Evolutionary conservation across 2,329 filamentous ascomycete genomes (phyloP).

Genomic region (Trichoderma koningiopsis): DNA sequence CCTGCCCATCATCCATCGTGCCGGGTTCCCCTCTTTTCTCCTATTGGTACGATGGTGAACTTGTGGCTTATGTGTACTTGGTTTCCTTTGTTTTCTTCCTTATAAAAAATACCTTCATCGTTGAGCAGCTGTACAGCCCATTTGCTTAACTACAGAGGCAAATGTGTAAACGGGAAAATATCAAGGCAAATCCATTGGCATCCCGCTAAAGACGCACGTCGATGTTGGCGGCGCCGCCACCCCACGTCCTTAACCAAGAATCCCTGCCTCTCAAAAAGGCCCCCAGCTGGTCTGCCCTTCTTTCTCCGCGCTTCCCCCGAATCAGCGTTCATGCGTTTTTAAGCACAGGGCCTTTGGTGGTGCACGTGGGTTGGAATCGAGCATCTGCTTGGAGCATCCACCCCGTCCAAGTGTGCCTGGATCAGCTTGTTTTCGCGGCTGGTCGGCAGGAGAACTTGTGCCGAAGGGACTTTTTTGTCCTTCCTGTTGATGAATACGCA

Average conservation of each 20-base stretch:
- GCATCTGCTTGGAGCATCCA: conserved; percentile 16
- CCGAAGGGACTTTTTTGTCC: neutral
- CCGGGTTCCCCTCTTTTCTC: neutral
- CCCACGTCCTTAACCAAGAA: neutral
- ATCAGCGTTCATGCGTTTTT: conserved; percentile 22
- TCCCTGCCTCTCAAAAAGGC: neutral
- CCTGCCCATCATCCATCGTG: neutral
- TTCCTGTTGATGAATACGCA: neutral
- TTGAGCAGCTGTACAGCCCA: neutral
- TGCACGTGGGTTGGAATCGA: conserved; percentile 17
- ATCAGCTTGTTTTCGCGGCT: neutral
- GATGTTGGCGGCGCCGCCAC: neutral
- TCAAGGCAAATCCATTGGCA: neutral
- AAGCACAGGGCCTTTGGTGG: neutral
- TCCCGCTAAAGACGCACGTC: neutral
- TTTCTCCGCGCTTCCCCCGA: conserved; percentile 5
- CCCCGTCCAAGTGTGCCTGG: neutral
- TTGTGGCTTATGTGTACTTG: neutral
- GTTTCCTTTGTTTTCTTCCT: neutral
- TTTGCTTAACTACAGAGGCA: neutral
- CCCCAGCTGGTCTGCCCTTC: neutral
- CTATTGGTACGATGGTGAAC: neutral
- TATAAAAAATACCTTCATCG: neutral
- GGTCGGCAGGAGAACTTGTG: conserved; percentile 4
- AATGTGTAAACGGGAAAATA: neutral